Conservation (phyloP, 768 basidiomycete genomes). For the Podaxis rugospora region DNA sequence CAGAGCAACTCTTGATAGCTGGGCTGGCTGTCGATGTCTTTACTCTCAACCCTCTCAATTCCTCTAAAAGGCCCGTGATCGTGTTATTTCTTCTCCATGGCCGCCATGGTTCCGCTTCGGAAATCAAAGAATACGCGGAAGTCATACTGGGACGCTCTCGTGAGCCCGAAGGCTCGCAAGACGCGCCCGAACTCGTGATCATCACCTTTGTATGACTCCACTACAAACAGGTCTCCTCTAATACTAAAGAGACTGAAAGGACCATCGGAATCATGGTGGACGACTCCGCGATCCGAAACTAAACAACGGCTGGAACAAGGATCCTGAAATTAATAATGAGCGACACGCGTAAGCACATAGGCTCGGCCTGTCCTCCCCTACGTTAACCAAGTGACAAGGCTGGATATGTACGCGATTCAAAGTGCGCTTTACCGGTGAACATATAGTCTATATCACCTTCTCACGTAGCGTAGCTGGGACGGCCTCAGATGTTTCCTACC, state of each 20-base stretch:
- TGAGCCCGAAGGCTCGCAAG: neutral
- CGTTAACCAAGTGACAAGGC: constrained; percentile 18
- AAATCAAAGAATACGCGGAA: constrained; percentile 24
- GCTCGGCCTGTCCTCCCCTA: neutral
- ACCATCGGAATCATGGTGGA: constrained; percentile 43
- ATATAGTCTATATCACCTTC: neutral
- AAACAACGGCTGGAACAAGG: constrained; percentile 33
- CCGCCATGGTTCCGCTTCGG: constrained; percentile 25
- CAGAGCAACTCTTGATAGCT: constrained; percentile 26
- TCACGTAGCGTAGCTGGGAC: constrained; percentile 45
- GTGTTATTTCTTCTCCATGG: constrained; percentile 43
- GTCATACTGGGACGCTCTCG: constrained; percentile 19
- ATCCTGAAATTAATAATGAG: constrained; percentile 25
- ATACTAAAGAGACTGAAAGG: constrained; percentile 21
- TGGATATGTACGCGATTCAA: constrained; percentile 47
- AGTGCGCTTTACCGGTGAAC: constrained; percentile 21
- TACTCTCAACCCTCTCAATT: constrained; percentile 17
- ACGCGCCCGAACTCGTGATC: constrained; percentile 23
- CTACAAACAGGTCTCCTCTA: neutral
- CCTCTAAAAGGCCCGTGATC: constrained; percentile 29
- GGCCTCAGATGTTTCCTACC: constrained; percentile 68
- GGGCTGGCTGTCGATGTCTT: constrained; percentile 34
- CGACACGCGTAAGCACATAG: constrained; percentile 36
- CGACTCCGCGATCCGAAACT: constrained; percentile 27
- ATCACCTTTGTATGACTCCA: constrained; percentile 32